Base-by-base conservation (phyloP, 192 early-diverging fungal species). In the Backusella liffmaniae region DNA sequence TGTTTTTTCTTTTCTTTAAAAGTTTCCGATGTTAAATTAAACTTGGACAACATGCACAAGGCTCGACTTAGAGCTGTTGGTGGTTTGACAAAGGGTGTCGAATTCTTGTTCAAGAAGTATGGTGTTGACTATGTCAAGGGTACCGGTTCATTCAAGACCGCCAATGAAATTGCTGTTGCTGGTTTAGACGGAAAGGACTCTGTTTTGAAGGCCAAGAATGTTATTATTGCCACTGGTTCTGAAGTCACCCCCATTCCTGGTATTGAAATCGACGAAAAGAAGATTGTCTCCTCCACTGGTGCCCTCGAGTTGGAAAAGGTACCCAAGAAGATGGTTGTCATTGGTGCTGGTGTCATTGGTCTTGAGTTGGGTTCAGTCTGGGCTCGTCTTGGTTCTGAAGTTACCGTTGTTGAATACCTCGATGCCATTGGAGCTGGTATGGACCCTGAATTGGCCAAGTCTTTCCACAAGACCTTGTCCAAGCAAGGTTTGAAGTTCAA, bases 401-500 rank as follows among this genome's bases (percentile, higher is more conserved):
- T 96, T 42, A 97, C 96, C 35, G 95, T 97, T 51, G 96, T 99
- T 73, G 98, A 99, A 84, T 99, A 93, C 89, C 82, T 96, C 79
- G 89, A 88, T 69, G 90, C 94, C 51, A 93, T 99, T 73, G 98
- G 98, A 53, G 96, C 96, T 53, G 98, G 98, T 72, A 97, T 99
- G 96, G 98, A 99, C 76, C 85, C 89, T 53, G 96, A 99, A 85
- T 81, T 96, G 81, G 96, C 96, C 82, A 95, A 96, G 85, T 78
- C 84, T 59, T 99, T 99, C 93, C 94, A 95, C 79, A 93, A 93
- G 83, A 91, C 90, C 37, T 90, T 99, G 71, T 66, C 85, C 80
- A 99, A 98, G 91, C 96, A 99, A 84, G 96, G 96, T 42, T 92
- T 98, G 86, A 97, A 98, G 87, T 98, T 99, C 91, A 97, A 97